Conservation (phyloP, 179 eudicot species). For the Nepenthes alata region DNA sequence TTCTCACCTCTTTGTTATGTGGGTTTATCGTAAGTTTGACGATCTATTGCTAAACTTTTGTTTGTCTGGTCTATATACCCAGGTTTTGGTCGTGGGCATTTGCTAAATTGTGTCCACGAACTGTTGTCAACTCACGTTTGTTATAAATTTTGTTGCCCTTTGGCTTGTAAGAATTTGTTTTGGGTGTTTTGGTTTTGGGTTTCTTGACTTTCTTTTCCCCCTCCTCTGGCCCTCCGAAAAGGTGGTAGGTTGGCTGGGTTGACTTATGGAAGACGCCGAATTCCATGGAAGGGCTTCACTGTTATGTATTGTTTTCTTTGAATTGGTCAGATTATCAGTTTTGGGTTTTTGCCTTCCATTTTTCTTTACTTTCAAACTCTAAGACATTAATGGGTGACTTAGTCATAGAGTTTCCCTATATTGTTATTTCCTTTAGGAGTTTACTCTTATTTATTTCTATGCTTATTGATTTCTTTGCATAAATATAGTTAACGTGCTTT, state of each 20-base stretch:
- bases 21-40: not conserved
- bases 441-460: not conserved
- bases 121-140: not conserved
- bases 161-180: not conserved
- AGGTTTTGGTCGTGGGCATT: no score
- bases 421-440: not conserved
- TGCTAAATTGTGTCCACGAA: not conserved
- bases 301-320: slow-evolving; percentile 7
- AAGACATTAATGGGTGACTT: not conserved
- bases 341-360: not conserved
- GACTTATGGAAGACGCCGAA: slow-evolving; percentile 21
- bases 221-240: slow-evolving; percentile 6
- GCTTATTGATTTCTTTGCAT: not conserved
- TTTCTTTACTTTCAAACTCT: not conserved
- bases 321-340: not conserved
- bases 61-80: no score
- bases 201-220: slow-evolving; percentile 1
- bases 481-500: no score
- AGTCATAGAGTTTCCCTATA: not conserved
- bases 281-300: slow-evolving; percentile 2
- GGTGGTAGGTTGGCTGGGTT: slow-evolving; percentile 24
- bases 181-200: not conserved
- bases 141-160: not conserved
- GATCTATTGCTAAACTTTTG: not conserved
- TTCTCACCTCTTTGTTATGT: not conserved